Percentiles rank a stretch among this genome's conserved stretches.
Evolutionary conservation across 2,329 filamentous ascomycete species (phyloP).

Genomic region (Calcarisporium arbuscula): DNA sequence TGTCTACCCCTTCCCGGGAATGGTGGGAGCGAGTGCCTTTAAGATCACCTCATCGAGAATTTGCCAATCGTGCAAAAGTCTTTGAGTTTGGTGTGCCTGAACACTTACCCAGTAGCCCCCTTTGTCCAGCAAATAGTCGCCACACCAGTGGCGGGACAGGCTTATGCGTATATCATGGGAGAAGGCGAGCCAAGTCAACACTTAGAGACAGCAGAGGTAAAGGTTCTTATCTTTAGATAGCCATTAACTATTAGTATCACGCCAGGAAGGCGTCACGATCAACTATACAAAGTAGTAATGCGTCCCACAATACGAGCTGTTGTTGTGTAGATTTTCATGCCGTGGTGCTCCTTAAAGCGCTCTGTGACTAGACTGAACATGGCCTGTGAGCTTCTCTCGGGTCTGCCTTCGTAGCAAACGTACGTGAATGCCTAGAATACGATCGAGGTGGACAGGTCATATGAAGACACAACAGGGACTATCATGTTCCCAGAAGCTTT

Average conservation of each 20-base stretch:
- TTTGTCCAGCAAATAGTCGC: constrained; percentile 43
- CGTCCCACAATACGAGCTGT: background rate
- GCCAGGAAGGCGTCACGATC: background rate
- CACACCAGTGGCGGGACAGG: constrained; percentile 39
- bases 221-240: background rate
- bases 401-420: too few relatives aligned
- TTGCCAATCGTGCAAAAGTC: constrained; percentile 6
- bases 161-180: constrained; percentile 44
- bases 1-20: constrained; percentile 20
- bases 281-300: background rate
- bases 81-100: constrained; percentile 47
- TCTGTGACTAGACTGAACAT: too few relatives aligned
- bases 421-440: too few relatives aligned
- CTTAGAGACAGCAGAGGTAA: constrained; percentile 11
- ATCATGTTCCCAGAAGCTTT: too few relatives aligned
- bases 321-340: too few relatives aligned
- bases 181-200: constrained; percentile 17
- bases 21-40: constrained; percentile 29
- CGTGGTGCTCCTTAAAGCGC: too few relatives aligned
- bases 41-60: constrained; percentile 14
- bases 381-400: too few relatives aligned
- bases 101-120: constrained; percentile 43
- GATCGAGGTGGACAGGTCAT: too few relatives aligned
- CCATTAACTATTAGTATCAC: background rate
- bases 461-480: too few relatives aligned